phyloP scores from a whole-genome alignment of 257 asterid genomes.

The Ligustrum vulgare region DNA sequence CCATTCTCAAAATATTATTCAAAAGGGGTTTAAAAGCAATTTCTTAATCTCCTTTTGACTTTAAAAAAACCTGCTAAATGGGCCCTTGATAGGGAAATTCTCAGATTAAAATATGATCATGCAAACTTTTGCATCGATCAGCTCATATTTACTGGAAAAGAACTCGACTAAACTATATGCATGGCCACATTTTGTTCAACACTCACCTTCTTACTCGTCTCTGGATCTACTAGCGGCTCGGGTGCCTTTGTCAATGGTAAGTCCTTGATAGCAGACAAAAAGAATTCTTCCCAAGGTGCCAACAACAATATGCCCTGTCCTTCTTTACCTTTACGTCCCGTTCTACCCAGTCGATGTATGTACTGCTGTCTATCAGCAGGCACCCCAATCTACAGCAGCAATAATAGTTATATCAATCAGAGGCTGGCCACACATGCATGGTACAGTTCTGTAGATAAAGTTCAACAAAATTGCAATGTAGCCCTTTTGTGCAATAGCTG shows the following conservation, averaged over 20 bases:
- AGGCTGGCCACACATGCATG: not conserved
- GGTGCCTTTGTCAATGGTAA: conserved; percentile 76
- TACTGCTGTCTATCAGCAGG: conserved; percentile 94
- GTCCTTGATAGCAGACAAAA: conserved; percentile 74
- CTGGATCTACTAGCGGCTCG: conserved; percentile 80
- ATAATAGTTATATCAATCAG: conserved; percentile 8
- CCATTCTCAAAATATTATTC: too few species aligned
- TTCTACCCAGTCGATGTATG: conserved; percentile 92
- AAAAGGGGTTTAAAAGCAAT: too few species aligned
- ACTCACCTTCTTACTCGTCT: conserved; percentile 65
- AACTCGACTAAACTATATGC: not conserved
- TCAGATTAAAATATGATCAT: not conserved
- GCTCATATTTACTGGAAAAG: not conserved
- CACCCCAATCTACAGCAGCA: conserved; percentile 64
- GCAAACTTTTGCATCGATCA: not conserved
- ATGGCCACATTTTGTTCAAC: not conserved
- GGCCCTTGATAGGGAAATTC: not conserved
- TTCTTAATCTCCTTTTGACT: too few species aligned
- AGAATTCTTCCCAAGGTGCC: conserved; percentile 98
- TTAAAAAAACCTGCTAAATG: too few species aligned
- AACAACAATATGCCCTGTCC: conserved; percentile 83
- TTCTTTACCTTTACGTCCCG: conserved; percentile 96
- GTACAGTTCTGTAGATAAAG: not conserved
- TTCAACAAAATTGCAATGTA: not conserved
- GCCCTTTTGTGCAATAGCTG: not conserved